phyloP scores from a whole-genome alignment of 176 grass and related monocot genomes.

The Triticum urartu region DNA sequence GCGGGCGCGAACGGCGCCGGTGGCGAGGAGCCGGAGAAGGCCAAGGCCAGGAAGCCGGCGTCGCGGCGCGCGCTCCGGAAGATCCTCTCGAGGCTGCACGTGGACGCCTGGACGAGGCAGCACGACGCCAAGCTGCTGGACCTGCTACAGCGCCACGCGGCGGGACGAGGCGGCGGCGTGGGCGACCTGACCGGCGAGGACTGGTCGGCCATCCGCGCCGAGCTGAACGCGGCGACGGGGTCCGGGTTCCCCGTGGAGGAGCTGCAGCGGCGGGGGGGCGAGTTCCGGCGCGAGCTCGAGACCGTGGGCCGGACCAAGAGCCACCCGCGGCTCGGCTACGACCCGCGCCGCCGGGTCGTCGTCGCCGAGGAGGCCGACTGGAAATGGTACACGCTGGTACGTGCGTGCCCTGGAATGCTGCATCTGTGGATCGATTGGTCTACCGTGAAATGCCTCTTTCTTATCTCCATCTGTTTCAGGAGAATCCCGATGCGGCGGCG shows the following conservation, averaged over 20 bases:
- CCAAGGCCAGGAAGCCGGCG: slow-evolving; percentile 13
- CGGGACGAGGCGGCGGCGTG: not conserved
- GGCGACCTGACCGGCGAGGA: slow-evolving; percentile 28
- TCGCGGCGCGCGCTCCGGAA: slow-evolving; percentile 42
- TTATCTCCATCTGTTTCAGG: slow-evolving; percentile 21
- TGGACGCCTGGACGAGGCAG: slow-evolving; percentile 40
- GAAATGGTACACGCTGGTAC: slow-evolving; percentile 28
- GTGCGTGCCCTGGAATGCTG: not conserved
- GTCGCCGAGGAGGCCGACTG: slow-evolving; percentile 35
- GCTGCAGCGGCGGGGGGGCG: slow-evolving; percentile 27
- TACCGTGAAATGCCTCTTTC: not conserved
- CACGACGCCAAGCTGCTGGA: slow-evolving; percentile 45
- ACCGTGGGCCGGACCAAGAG: slow-evolving; percentile 19
- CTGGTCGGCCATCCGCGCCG: slow-evolving; percentile 25
- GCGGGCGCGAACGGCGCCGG: not conserved
- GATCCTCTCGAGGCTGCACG: slow-evolving; percentile 43
- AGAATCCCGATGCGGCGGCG: slow-evolving; percentile 28
- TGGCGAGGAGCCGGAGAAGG: not conserved
- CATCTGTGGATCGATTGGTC: not conserved
- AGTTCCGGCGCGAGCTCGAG: slow-evolving; percentile 40
- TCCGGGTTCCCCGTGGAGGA: slow-evolving; percentile 37
- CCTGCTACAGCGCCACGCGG: slow-evolving; percentile 17
- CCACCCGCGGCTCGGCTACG: slow-evolving; percentile 28
- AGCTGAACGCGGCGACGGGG: slow-evolving; percentile 36
- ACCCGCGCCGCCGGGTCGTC: slow-evolving; percentile 29